Evolutionary conservation across 345 rosid genomes (phyloP).

Genomic region (Salix brachista): DNA sequence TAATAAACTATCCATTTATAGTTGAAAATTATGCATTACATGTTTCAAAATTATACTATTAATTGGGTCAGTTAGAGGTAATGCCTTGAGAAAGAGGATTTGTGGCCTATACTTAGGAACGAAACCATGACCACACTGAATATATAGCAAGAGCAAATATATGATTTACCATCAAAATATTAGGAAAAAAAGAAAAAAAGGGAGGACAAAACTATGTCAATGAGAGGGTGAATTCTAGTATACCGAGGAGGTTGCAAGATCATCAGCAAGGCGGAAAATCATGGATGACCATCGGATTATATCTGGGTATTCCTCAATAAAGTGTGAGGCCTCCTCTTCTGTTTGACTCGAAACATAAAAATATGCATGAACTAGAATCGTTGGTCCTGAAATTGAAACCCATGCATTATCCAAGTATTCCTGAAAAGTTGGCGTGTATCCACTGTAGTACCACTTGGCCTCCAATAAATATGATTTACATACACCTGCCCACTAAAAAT

Average conservation of each 20-base stretch:
- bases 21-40: too few species aligned
- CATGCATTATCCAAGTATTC: slow-evolving; percentile 44
- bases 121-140: background rate
- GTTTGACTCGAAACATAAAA: slow-evolving; percentile 10
- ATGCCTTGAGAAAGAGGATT: background rate
- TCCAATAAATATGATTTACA: slow-evolving; percentile 37
- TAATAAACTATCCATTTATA: too few species aligned
- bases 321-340: slow-evolving; percentile 9
- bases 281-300: slow-evolving; percentile 27
- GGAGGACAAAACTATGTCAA: background rate
- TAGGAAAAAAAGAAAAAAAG: too few species aligned
- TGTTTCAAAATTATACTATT: too few species aligned
- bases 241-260: background rate
- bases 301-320: slow-evolving; percentile 2
- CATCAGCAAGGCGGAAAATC: slow-evolving; percentile 21
- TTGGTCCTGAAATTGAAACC: slow-evolving; percentile 29
- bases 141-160: background rate
- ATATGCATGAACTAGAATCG: slow-evolving; percentile 21
- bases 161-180: too few species aligned
- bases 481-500: background rate
- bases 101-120: background rate
- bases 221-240: background rate
- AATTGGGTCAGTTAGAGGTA: too few species aligned
- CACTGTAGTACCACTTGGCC: slow-evolving; percentile 40
- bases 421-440: slow-evolving; percentile 30